These are phyloP conservation scores for Pichia phayaonensis DNA, from an alignment of 805 yeast genomes.

Conservation along the genomic window DNA sequence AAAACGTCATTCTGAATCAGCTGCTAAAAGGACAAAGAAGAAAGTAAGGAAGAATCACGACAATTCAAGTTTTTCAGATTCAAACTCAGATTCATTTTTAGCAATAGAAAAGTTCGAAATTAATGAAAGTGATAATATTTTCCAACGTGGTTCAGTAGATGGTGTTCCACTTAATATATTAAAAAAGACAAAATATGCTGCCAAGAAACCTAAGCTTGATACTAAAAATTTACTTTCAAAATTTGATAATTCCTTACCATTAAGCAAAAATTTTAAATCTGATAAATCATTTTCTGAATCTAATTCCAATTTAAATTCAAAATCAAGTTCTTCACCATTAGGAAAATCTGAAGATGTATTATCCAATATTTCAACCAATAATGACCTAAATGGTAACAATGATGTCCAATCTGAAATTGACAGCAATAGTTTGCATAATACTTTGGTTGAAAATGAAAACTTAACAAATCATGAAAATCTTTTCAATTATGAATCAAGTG, in stretches of 20 bases:
- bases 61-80: not conserved
- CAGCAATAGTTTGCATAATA: not conserved
- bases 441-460: not conserved
- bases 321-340: not conserved
- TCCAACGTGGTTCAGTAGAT: constrained; percentile 7
- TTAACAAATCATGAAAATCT: not conserved
- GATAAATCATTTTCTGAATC: not conserved
- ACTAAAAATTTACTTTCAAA: constrained; percentile 11
- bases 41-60: constrained; percentile 1
- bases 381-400: not conserved
- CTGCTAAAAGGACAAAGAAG: not conserved
- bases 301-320: not conserved
- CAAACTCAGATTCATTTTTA: constrained; percentile 14
- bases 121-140: constrained; percentile 13
- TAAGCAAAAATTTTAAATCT: constrained; percentile 10
- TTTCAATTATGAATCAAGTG: not conserved
- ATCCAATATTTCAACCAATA: not conserved
- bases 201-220: constrained; percentile 4
- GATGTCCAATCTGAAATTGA: not conserved
- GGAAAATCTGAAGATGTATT: not conserved
- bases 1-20: constrained; percentile 7
- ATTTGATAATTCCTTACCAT: constrained; percentile 15
- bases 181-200: not conserved
- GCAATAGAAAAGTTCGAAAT: constrained; percentile 20
- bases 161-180: constrained; percentile 10